These are phyloP conservation scores for Kluyveromyces sp. DNA, from an alignment of 1,139 yeast genomes.

Conservation along the genomic window DNA sequence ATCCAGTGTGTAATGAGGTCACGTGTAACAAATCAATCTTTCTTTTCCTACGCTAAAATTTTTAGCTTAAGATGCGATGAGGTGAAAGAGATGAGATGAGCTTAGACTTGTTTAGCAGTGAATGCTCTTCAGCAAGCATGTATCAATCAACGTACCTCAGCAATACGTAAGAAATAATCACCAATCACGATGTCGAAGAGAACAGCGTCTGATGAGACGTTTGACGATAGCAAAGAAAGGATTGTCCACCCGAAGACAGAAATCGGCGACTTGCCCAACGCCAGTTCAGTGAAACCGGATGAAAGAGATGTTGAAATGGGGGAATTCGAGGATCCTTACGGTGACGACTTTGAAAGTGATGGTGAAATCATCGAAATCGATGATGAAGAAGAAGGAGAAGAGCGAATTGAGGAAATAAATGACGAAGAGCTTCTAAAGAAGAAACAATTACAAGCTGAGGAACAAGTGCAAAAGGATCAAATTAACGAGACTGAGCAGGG, in stretches of 20 bases:
- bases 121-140: too few relatives aligned
- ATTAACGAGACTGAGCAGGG: slow-evolving; percentile 27
- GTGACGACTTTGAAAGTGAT: slow-evolving; percentile 92
- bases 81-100: slow-evolving; percentile 18
- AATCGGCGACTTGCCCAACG: slow-evolving; percentile 32
- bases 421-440: slow-evolving; percentile 26
- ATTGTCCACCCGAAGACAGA: slow-evolving; percentile 35
- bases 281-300: slow-evolving; percentile 25
- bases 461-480: slow-evolving; percentile 32
- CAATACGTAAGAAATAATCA: not conserved
- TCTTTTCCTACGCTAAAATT: slow-evolving; percentile 6
- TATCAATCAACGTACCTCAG: too few relatives aligned
- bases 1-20: slow-evolving; percentile 2
- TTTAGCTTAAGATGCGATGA: slow-evolving; percentile 10
- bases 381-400: slow-evolving; percentile 58
- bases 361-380: slow-evolving; percentile 80
- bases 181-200: slow-evolving; percentile 53
- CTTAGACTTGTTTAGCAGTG: too few relatives aligned
- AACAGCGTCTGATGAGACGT: slow-evolving; percentile 37
- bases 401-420: slow-evolving; percentile 36
- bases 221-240: slow-evolving; percentile 30
- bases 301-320: slow-evolving; percentile 54
- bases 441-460: slow-evolving; percentile 33
- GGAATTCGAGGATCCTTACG: slow-evolving; percentile 89
- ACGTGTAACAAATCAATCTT: not conserved